phyloP scores from a whole-genome alignment of 2,329 filamentous ascomycete species.

The Claviceps purpurea region DNA sequence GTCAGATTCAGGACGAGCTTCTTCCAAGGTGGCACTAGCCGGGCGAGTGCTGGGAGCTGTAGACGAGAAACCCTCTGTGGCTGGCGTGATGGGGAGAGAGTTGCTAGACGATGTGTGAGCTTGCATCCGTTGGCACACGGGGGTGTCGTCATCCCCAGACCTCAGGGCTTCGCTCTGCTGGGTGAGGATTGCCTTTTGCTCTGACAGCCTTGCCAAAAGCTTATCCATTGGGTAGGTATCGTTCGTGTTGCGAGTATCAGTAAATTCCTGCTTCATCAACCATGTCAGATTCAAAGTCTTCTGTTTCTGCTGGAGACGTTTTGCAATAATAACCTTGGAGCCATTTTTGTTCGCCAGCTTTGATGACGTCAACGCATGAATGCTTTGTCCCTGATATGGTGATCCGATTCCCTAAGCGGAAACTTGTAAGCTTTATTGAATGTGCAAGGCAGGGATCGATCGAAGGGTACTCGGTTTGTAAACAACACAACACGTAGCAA shows the following conservation, averaged over 20 bases:
- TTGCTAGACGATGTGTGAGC: constrained; percentile 40
- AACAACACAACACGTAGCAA: background rate
- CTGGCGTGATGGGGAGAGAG: constrained; percentile 50
- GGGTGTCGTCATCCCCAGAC: constrained; percentile 21
- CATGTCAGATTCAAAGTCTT: constrained; percentile 5
- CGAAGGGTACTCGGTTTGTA: background rate
- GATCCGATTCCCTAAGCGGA: constrained; percentile 11
- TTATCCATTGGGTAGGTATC: constrained; percentile 52
- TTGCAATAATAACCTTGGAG: constrained; percentile 32
- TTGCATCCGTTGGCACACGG: constrained; percentile 17
- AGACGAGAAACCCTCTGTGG: constrained; percentile 37
- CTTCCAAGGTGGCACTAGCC: constrained; percentile 36
- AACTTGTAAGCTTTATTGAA: background rate
- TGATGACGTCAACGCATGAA: constrained; percentile 35
- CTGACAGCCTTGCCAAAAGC: constrained; percentile 58
- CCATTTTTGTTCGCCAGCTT: constrained; percentile 42
- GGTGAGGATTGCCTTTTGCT: constrained; percentile 49
- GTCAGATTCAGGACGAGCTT: constrained; percentile 28
- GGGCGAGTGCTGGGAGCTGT: constrained; percentile 37
- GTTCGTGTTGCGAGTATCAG: constrained; percentile 12
- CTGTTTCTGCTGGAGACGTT: background rate
- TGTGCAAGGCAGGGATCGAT: background rate
- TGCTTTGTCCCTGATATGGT: constrained; percentile 19
- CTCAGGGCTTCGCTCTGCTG: constrained; percentile 45
- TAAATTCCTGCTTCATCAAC: constrained; percentile 27